phyloP scores from a whole-genome alignment of 768 basidiomycete genomes.

The Termitomyces sp. region DNA sequence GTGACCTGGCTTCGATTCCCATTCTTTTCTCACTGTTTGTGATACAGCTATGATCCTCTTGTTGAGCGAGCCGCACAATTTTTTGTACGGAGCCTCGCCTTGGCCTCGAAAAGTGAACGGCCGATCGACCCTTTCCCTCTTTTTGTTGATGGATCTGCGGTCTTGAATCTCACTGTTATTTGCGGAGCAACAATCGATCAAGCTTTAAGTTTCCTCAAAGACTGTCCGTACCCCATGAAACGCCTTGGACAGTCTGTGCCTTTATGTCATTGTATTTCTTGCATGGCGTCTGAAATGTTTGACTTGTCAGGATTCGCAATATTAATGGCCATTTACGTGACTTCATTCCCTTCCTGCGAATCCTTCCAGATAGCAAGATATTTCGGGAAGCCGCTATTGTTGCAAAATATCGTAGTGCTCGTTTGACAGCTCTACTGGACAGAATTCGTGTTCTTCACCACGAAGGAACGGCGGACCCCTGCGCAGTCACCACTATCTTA shows the following conservation, averaged over 20 bases:
- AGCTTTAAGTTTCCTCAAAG: constrained; percentile 8
- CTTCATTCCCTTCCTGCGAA: constrained; percentile 12
- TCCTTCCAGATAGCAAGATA: constrained; percentile 6
- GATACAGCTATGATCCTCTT: constrained; percentile 7
- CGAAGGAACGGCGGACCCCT: constrained; percentile 7
- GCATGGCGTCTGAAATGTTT: not conserved
- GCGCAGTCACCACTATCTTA: constrained; percentile 10
- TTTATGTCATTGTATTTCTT: not conserved
- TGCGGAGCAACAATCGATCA: constrained; percentile 10
- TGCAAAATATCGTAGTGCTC: constrained; percentile 11
- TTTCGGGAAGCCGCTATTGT: constrained; percentile 11
- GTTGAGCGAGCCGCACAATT: constrained; percentile 13
- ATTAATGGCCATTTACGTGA: constrained; percentile 13
- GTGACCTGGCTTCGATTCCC: not conserved
- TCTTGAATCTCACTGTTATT: constrained; percentile 8
- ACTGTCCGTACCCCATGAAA: constrained; percentile 15
- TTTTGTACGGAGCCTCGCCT: constrained; percentile 6
- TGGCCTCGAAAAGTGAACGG: not conserved
- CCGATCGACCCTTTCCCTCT: constrained; percentile 11
- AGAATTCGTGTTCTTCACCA: constrained; percentile 2
- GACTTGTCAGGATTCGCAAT: constrained; percentile 8
- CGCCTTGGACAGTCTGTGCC: constrained; percentile 13
- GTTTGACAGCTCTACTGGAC: constrained; percentile 5
- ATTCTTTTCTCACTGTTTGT: not conserved
- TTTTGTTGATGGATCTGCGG: constrained; percentile 9